phyloP scores from a whole-genome alignment of 169 alveolate species.

The Eimeria acervulina region DNA sequence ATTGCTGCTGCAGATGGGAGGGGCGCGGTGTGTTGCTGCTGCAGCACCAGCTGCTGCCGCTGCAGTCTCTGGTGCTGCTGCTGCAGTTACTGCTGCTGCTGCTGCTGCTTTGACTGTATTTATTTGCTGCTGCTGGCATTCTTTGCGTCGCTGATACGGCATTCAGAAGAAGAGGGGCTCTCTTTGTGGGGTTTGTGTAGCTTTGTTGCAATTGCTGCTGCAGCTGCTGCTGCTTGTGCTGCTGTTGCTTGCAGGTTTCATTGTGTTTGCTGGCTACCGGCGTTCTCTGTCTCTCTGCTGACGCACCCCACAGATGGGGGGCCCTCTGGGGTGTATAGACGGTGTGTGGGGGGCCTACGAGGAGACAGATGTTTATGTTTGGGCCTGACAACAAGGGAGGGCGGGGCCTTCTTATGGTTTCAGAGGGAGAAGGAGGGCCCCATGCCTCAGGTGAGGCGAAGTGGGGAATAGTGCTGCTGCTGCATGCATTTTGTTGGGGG shows the following conservation, averaged over 20 bases:
- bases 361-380: conserved; percentile 31
- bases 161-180: too few species aligned
- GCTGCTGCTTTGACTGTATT: too few species aligned
- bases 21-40: background rate
- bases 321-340: conserved; percentile 12
- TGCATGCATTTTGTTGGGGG: background rate
- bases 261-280: conserved; percentile 32
- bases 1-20: background rate
- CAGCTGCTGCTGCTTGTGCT: conserved; percentile 30
- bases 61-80: background rate
- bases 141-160: too few species aligned
- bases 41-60: background rate
- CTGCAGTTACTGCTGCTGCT: background rate
- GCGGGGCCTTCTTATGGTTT: conserved; percentile 18
- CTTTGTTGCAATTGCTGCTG: background rate
- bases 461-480: background rate
- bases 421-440: conserved; percentile 47
- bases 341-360: conserved; percentile 45
- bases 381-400: conserved; percentile 50
- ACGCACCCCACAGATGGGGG: conserved; percentile 23
- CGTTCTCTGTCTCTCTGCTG: conserved; percentile 16
- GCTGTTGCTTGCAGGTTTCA: conserved; percentile 33
- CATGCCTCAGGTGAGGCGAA: background rate
- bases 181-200: too few species aligned
- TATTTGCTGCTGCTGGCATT: too few species aligned